Evolutionary conservation across 306 rosid species (phyloP), one percentile per base, ranked within the genome.

Genomic region (Neltuma alba): DNA sequence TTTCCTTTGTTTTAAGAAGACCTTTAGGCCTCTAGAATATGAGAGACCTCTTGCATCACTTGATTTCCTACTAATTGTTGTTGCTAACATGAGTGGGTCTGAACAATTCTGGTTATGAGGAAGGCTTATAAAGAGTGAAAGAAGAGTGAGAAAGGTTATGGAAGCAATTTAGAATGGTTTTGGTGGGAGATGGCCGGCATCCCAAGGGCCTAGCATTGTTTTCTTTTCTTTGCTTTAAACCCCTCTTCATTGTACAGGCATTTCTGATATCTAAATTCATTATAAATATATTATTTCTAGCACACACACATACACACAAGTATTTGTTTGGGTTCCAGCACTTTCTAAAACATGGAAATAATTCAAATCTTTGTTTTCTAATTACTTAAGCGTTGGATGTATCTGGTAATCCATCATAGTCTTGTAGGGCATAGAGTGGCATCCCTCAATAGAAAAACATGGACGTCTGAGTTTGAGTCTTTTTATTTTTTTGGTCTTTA

Each of bases 41-140:
- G 58, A 64, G 33, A 9, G 37, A 25, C 7, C 23, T 30, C 58
- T 42, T 57, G 61, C 70, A 69, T 57, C 70, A 8, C 37, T 52
- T 65, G 20, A 44, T 65, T 79, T 38, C 69, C 36, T 18, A 52
- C 10, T 52, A 18, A 62, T 73, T 80, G 36, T 80, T 60, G 37
- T 60, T 12, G 37, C 36, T 6, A 14, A 38, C 28, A 14, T 60
- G 36, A 60, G 66, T 60, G 21, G 38, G 37, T 28, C n/a, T 60
- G 33, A 60, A n/a, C 18, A 28, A 33, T 28, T 28, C 37, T 60
- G 66, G 9, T 60, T 28, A 60, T 27, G 36, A 13, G 37, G 37
- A 60, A 60, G 66, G 37, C 20, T 60, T 60, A 57, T 57, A 57
- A 21, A 25, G 34, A 55, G 61, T 9, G 54, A 47, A 15, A 20